Evolutionary conservation across 768 basidiomycete species (phyloP).

Genomic region (Pilatotrama ljubarskyi): DNA sequence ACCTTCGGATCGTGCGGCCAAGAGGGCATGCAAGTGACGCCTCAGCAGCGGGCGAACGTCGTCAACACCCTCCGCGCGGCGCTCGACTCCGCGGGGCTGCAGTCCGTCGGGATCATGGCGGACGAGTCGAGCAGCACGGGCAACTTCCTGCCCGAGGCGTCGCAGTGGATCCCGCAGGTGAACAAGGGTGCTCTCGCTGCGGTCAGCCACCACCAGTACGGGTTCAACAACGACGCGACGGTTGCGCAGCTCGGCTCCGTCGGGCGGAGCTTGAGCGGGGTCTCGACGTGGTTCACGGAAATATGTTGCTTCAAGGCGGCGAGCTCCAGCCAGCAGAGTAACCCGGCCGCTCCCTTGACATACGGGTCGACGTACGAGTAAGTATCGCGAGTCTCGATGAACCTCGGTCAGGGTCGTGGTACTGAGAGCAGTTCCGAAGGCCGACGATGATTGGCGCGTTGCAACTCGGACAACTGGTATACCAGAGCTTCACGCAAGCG

Average conservation of each 20-base stretch:
- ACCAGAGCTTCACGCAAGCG: constrained; percentile 25
- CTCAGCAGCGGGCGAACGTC: constrained; percentile 43
- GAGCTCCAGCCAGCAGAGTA: constrained; percentile 8
- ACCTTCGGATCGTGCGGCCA: constrained; percentile 44
- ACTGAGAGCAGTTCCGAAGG: neutral
- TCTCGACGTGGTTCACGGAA: constrained; percentile 28
- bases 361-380: constrained; percentile 19
- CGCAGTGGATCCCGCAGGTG: constrained; percentile 22
- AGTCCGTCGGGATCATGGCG: constrained; percentile 29
- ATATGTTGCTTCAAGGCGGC: constrained; percentile 28
- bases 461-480: constrained; percentile 24
- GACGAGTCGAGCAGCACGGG: constrained; percentile 40
- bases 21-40: constrained; percentile 47
- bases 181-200: constrained; percentile 35
- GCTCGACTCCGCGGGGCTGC: constrained; percentile 12
- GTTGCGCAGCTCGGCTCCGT: constrained; percentile 16
- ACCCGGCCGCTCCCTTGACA: constrained; percentile 21
- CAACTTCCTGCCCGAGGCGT: constrained; percentile 23
- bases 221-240: constrained; percentile 41
- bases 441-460: constrained; percentile 27
- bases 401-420: too few species aligned
- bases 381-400: neutral
- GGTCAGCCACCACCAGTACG: constrained; percentile 47
- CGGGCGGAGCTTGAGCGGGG: constrained; percentile 23
- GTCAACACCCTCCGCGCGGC: constrained; percentile 35